Percentiles rank a stretch among this genome's conserved stretches.
Evolutionary conservation across 1,284 basidiomycete genomes (phyloP).

Genomic region (Ustilago lituana): DNA sequence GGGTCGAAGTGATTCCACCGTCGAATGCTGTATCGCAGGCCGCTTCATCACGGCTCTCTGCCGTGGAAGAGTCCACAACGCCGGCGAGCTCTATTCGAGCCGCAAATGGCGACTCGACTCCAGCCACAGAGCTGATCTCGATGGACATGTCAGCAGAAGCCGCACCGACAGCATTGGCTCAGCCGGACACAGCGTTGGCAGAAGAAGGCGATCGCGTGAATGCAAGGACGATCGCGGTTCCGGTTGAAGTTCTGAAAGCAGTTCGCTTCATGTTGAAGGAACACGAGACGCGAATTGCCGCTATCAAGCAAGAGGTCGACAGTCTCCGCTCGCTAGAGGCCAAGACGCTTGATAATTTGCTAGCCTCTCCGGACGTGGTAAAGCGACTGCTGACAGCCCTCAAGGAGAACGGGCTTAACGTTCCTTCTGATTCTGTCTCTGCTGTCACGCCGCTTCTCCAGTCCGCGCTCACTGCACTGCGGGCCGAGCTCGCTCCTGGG

Average conservation of each 20-base stretch:
- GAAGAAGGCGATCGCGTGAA: neutral
- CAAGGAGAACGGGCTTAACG: slow-evolving; percentile 4
- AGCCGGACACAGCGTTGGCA: neutral
- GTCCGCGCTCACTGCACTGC: neutral
- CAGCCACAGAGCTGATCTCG: no score
- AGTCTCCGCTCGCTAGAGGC: neutral
- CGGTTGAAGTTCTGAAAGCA: neutral
- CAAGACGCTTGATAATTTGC: neutral
- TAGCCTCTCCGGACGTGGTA: slow-evolving; percentile 17
- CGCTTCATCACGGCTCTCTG: neutral
- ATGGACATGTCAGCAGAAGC: no score
- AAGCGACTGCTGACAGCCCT: slow-evolving; percentile 14
- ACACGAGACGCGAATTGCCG: neutral
- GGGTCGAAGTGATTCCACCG: neutral
- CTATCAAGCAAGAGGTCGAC: slow-evolving; percentile 1
- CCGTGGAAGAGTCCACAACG: neutral
- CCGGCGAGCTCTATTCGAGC: no score
- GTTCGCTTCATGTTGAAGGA: slow-evolving; percentile 8
- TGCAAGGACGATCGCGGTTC: no score
- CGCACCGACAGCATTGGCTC: no score
- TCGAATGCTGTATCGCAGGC: neutral
- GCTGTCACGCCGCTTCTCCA: slow-evolving; percentile 1
- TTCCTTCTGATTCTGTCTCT: neutral
- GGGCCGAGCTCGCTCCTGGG: neutral
- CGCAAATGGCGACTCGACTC: no score